These are phyloP conservation scores for Hirschioporus abietinus DNA, from an alignment of 768 basidiomycete species.

Conservation along the genomic window DNA sequence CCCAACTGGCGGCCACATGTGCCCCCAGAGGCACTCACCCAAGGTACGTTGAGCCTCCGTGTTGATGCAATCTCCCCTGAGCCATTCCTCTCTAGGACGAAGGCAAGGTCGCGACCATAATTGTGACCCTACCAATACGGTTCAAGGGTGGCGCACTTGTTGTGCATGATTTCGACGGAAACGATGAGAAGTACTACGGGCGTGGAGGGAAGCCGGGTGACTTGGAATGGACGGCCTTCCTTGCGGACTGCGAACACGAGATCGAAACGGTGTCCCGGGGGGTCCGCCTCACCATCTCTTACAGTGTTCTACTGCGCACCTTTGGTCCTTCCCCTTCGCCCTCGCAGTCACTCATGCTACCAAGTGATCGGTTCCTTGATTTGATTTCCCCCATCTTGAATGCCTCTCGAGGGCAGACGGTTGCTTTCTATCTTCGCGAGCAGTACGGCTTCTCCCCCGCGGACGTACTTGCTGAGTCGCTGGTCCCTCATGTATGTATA, in stretches of 20 bases:
- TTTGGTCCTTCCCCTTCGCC: slow-evolving; percentile 50
- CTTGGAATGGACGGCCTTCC: slow-evolving; percentile 76
- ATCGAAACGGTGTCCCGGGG: slow-evolving; percentile 68
- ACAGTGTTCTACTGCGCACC: slow-evolving; percentile 63
- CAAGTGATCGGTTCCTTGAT: slow-evolving; percentile 72
- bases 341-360: slow-evolving; percentile 61
- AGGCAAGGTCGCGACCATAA: slow-evolving; percentile 64
- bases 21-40: slow-evolving; percentile 45
- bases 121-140: slow-evolving; percentile 69
- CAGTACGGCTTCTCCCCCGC: slow-evolving; percentile 70
- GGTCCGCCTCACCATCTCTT: slow-evolving; percentile 63
- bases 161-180: slow-evolving; percentile 49
- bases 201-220: slow-evolving; percentile 57
- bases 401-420: slow-evolving; percentile 60
- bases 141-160: slow-evolving; percentile 64
- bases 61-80: slow-evolving; percentile 1
- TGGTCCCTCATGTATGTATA: slow-evolving; percentile 62
- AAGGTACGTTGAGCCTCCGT: slow-evolving; percentile 9
- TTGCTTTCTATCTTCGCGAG: slow-evolving; percentile 67
- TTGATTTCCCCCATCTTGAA: slow-evolving; percentile 67
- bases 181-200: slow-evolving; percentile 58
- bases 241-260: slow-evolving; percentile 70
- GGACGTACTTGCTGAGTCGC: slow-evolving; percentile 59
- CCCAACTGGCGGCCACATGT: slow-evolving; percentile 52
- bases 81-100: slow-evolving; percentile 38